phyloP scores from a whole-genome alignment of 176 grass and related monocot species.

The Guadua angustifolia region DNA sequence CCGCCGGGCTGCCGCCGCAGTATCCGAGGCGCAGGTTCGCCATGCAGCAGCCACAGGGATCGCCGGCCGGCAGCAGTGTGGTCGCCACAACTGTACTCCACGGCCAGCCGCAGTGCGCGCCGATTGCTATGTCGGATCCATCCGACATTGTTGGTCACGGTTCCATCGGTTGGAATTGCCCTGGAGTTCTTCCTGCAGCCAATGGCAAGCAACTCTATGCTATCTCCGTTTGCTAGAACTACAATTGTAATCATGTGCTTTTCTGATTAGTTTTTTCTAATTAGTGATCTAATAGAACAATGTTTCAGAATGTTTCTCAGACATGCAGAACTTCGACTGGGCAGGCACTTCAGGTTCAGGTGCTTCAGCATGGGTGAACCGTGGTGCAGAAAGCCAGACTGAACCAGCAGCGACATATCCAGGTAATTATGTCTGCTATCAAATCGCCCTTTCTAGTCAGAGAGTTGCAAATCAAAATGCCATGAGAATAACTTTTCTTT shows the following conservation, averaged over 20 bases:
- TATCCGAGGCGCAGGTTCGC: slow-evolving; percentile 52
- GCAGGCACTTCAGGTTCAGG: slow-evolving; percentile 49
- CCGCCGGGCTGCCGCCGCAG: slow-evolving; percentile 66
- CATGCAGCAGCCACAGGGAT: slow-evolving; percentile 35
- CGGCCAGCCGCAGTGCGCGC: slow-evolving; percentile 23
- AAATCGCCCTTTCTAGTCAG: not conserved
- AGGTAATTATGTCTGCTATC: slow-evolving; percentile 19
- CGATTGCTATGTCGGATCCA: slow-evolving; percentile 21
- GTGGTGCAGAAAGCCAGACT: slow-evolving; percentile 13
- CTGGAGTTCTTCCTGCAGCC: slow-evolving; percentile 13
- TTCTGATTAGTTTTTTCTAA: not conserved
- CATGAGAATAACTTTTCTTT: not conserved
- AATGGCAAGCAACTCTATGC: slow-evolving; percentile 22
- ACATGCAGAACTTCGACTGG: slow-evolving; percentile 55
- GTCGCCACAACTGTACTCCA: not conserved
- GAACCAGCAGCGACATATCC: slow-evolving; percentile 9
- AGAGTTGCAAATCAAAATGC: not conserved
- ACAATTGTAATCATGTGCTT: not conserved
- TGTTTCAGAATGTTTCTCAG: slow-evolving; percentile 11
- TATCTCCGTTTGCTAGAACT: not conserved
- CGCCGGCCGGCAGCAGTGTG: slow-evolving; percentile 4
- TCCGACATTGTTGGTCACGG: slow-evolving; percentile 19
- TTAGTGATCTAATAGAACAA: not conserved
- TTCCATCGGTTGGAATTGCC: slow-evolving; percentile 41
- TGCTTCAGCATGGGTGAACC: slow-evolving; percentile 15